Evolutionary conservation across 805 yeast genomes (phyloP).

Genomic region (Ogataea trehalophila): DNA sequence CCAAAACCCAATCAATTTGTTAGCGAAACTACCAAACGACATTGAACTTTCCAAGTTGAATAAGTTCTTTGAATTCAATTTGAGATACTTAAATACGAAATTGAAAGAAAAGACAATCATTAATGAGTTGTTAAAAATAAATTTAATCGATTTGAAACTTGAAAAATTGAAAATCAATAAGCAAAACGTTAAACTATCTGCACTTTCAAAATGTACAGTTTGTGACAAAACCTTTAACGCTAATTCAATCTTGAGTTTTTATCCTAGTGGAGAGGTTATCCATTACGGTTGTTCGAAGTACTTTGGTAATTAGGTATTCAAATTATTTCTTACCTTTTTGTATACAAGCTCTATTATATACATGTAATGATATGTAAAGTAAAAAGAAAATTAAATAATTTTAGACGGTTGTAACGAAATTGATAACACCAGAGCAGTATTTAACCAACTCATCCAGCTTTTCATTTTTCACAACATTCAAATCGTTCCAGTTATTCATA

Average conservation of each 20-base stretch:
- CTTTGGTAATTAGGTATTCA: neutral
- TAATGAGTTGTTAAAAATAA: conserved; percentile 49
- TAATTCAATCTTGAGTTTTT: conserved; percentile 41
- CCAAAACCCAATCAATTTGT: conserved; percentile 31
- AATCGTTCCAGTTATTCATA: conserved; percentile 42
- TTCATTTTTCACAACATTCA: conserved; percentile 37
- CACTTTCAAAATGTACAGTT: conserved; percentile 49
- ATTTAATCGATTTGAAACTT: conserved; percentile 40
- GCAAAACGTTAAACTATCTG: conserved; percentile 34
- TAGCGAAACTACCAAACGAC: conserved; percentile 47
- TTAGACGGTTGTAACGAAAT: conserved; percentile 45
- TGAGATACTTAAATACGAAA: conserved; percentile 37
- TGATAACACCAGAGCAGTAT: conserved; percentile 76
- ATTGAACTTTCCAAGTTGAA: conserved; percentile 41
- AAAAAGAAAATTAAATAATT: neutral
- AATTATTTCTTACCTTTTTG: neutral
- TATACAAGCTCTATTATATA: neutral
- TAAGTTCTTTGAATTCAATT: conserved; percentile 39
- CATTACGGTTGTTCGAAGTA: conserved; percentile 51
- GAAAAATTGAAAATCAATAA: conserved; percentile 35
- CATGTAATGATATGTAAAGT: neutral
- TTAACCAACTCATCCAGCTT: conserved; percentile 64
- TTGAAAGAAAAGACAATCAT: conserved; percentile 38
- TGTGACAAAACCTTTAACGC: conserved; percentile 52
- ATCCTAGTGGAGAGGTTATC: conserved; percentile 40